Evolutionary conservation across 2,329 filamentous ascomycete species (phyloP), one percentile per base, ranked within the genome.

Genomic region (Venturiaceae sp.): DNA sequence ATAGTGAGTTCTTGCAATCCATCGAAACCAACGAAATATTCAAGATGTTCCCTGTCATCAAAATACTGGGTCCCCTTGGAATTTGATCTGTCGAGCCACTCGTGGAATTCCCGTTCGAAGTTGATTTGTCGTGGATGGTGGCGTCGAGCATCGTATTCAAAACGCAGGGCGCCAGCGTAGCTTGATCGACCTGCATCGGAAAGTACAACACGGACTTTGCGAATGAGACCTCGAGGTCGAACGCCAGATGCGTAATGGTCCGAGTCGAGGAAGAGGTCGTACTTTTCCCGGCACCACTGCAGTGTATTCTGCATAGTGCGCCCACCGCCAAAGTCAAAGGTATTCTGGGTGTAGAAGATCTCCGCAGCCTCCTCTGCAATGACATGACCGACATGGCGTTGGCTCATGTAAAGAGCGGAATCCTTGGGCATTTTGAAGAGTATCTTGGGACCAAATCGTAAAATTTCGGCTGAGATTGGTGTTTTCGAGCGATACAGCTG

Each of bases 321-420:
- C 11, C 13, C 50, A 11, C 19, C 7, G 21, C 14, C 13, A 21
- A 53, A 53, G 9, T 7, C 26, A 26, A 56, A 56, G n/a, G 23
- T 26, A 23, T 56, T 56, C 16, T 44, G 7, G 14, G 47, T 56
- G 53, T 56, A 56, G 30, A 56, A 56, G 13, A 56, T 28, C 13
- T 21, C n/a, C 8, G 53, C 53, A 13, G 53, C 53, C 23, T 56
- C 32, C 16, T 19, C 30, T 8, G 53, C 30, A 14, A 56, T 14
- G 8, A 52, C 30, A 9, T 7, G 14, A 14, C 53, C 53, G 33
- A 56, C 53, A 21, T 53, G 50, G 8, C 23, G 34, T 9, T 21
- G 8, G 34, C 53, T 56, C 11, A 56, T 14, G 53, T 41, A 41
- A 11, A 56, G 53, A 8, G 34, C 50, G 14, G 30, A 14, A 26